phyloP scores from a whole-genome alignment of 2,329 filamentous ascomycete species.

The Ophiocordyceps polyrhachis-furcata region DNA sequence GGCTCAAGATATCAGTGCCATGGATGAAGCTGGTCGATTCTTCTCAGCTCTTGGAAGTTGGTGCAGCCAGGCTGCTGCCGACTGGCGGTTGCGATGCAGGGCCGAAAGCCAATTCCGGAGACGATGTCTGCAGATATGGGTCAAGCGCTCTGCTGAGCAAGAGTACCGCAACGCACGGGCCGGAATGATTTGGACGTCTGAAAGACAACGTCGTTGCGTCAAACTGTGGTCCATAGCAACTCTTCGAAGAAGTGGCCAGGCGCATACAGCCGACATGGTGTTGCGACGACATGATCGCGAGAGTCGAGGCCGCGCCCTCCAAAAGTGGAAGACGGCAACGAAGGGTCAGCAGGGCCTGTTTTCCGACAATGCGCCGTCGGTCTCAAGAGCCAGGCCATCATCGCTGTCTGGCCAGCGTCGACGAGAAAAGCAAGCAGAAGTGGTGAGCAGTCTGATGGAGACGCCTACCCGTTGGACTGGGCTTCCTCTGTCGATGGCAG shows the following conservation, averaged over 20 bases:
- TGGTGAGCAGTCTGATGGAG: conserved; percentile 10
- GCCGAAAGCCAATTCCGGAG: conserved; percentile 7
- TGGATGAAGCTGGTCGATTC: conserved; percentile 3
- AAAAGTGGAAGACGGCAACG: conserved; percentile 12
- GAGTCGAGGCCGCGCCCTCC: conserved; percentile 11
- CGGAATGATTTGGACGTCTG: conserved; percentile 13
- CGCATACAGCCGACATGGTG: conserved; percentile 16
- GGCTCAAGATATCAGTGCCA: conserved; percentile 4
- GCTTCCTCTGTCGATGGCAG: conserved; percentile 17
- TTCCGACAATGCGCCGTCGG: conserved; percentile 1
- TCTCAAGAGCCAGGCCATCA: conserved; percentile 2
- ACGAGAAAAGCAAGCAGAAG: conserved; percentile 7
- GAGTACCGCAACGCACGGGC: conserved; percentile 9
- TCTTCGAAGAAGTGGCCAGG: conserved; percentile 17
- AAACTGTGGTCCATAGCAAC: conserved; percentile 19
- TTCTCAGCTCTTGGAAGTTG: conserved; percentile 6
- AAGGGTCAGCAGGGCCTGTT: conserved; percentile 2
- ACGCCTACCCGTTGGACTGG: conserved; percentile 30
- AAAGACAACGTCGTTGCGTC: conserved; percentile 14
- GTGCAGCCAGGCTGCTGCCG: conserved; percentile 4
- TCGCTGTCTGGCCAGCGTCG: conserved; percentile 9
- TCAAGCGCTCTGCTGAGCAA: conserved; percentile 6
- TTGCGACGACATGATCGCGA: conserved; percentile 14
- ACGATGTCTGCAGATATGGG: conserved; percentile 8
- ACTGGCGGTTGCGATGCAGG: conserved; percentile 5